A percentile compares a stretch with the other conserved stretches of the same genome.
Conservation (phyloP, 768 basidiomycete species). For the Xanthoconium stramineum region DNA sequence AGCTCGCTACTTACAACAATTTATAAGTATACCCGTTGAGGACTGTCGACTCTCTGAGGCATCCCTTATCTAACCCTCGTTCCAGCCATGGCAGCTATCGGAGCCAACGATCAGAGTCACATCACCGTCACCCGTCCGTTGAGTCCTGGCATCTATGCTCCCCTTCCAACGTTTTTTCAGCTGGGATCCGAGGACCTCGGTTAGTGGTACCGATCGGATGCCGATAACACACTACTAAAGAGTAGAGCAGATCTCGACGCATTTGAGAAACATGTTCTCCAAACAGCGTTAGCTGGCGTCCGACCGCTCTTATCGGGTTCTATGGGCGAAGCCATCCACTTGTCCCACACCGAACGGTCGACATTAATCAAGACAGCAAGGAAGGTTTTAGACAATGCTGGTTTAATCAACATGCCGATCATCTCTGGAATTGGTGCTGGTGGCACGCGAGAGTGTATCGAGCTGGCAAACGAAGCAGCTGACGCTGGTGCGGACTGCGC, state of each 20-base stretch:
- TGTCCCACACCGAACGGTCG: constrained; percentile 63
- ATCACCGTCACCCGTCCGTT: constrained; percentile 48
- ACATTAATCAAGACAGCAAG: constrained; percentile 65
- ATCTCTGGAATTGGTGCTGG: constrained; percentile 82
- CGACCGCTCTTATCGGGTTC: constrained; percentile 73
- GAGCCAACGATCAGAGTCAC: constrained; percentile 15
- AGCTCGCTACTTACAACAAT: neutral
- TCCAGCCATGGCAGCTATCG: constrained; percentile 38
- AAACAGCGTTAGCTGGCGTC: constrained; percentile 64
- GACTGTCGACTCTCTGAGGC: neutral
- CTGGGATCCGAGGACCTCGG: constrained; percentile 78
- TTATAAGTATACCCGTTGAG: constrained; percentile 13
- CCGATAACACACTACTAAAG: constrained; percentile 4
- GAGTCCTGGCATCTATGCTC: constrained; percentile 76
- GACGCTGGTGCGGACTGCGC: constrained; percentile 82
- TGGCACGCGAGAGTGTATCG: constrained; percentile 80
- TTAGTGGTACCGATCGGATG: constrained; percentile 33
- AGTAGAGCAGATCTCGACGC: constrained; percentile 50
- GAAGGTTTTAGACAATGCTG: constrained; percentile 65
- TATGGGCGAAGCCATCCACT: constrained; percentile 83
- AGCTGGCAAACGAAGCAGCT: constrained; percentile 73
- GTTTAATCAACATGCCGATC: constrained; percentile 57
- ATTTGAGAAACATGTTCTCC: constrained; percentile 65
- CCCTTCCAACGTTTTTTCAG: constrained; percentile 84
- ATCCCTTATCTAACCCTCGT: neutral